Conservation (phyloP, 164 flowering plant species). For the Platanus orientalis region DNA sequence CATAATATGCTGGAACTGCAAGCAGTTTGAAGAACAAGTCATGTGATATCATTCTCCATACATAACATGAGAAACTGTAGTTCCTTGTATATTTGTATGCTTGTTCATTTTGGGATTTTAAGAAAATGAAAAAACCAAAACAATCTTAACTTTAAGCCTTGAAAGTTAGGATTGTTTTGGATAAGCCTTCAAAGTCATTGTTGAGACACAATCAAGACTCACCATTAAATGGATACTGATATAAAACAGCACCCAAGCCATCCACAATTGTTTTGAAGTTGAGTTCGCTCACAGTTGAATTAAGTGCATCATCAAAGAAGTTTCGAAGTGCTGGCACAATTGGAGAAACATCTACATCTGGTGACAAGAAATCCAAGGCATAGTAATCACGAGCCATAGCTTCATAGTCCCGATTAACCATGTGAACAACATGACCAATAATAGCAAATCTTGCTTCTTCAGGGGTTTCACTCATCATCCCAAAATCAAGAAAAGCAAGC, state of each 20-base stretch:
- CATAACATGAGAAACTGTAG: background rate
- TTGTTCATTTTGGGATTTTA: background rate
- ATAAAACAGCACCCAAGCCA: conserved; percentile 87
- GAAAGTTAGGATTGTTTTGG: too few relatives aligned
- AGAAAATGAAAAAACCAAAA: background rate
- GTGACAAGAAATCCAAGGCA: conserved; percentile 82
- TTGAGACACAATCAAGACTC: conserved; percentile 22
- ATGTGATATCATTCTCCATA: conserved; percentile 11
- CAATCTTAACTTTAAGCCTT: too few relatives aligned
- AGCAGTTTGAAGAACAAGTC: conserved; percentile 19
- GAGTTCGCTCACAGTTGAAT: conserved; percentile 84
- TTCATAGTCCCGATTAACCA: conserved; percentile 98
- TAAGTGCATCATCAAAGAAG: conserved; percentile 95
- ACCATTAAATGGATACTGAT: conserved; percentile 93
- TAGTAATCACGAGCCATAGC: conserved; percentile 99
- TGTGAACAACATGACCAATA: conserved; percentile 95
- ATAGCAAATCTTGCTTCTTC: conserved; percentile 95
- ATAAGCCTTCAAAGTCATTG: conserved; percentile 1
- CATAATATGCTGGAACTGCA: conserved; percentile 98
- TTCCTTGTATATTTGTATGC: background rate
- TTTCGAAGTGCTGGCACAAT: conserved; percentile 87
- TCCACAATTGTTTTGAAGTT: conserved; percentile 94
- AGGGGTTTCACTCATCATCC: conserved; percentile 99
- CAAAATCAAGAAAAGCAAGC: conserved; percentile 97
- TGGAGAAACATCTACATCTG: conserved; percentile 91